Conservation (phyloP, 1,139 yeast genomes). For the Saccharomycopsis phalli region DNA sequence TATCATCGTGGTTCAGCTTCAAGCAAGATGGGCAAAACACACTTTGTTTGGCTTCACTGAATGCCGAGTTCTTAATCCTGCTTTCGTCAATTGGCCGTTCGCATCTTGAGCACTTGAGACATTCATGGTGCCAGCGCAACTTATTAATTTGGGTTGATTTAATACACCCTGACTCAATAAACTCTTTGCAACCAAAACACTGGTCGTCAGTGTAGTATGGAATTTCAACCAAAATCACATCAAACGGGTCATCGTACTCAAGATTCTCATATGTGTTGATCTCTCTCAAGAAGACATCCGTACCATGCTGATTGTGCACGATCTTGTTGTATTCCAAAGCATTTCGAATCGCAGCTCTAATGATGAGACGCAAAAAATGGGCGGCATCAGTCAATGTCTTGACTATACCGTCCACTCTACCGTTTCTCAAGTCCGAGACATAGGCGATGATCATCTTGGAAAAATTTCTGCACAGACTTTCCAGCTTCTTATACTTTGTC, state of each 20-base stretch:
- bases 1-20: slow-evolving; percentile 1
- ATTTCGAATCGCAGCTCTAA: slow-evolving; percentile 70
- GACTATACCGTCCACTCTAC: no score
- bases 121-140: slow-evolving; percentile 72
- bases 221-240: slow-evolving; percentile 24
- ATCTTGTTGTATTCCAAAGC: slow-evolving; percentile 61
- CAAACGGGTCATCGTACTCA: slow-evolving; percentile 2
- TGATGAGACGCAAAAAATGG: slow-evolving; percentile 78
- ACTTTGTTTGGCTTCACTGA: slow-evolving; percentile 5
- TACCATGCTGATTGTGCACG: slow-evolving; percentile 49
- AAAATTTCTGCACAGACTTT: slow-evolving; percentile 82
- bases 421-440: slow-evolving; percentile 59
- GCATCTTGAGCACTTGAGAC: slow-evolving; percentile 60
- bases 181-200: slow-evolving; percentile 60
- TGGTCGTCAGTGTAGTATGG: slow-evolving; percentile 68
- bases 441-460: slow-evolving; percentile 75
- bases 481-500: slow-evolving; percentile 27
- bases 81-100: slow-evolving; percentile 30
- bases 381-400: slow-evolving; percentile 36
- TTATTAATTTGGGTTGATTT: slow-evolving; percentile 38
- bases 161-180: slow-evolving; percentile 77
- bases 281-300: slow-evolving; percentile 52
- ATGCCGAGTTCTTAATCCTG: slow-evolving; percentile 5
- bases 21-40: slow-evolving; percentile 16
- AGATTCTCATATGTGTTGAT: slow-evolving; percentile 24